phyloP scores from a whole-genome alignment of 352 stramenopile species.

The Phytophthora kernoviae region DNA sequence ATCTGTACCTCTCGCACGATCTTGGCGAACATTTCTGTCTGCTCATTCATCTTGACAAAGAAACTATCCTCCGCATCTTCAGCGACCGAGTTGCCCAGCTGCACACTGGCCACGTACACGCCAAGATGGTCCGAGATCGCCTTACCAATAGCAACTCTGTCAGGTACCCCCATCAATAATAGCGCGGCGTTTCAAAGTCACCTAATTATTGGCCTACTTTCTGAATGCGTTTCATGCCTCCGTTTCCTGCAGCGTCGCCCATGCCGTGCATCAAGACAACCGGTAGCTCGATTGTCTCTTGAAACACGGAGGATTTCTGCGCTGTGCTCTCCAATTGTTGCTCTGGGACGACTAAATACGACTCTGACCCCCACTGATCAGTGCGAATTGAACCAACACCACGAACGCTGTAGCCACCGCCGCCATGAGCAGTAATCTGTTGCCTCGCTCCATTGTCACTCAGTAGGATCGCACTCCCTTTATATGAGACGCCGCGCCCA shows the following conservation, averaged over 20 bases:
- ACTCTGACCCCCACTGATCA: constrained; percentile 45
- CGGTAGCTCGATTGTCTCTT: constrained; percentile 42
- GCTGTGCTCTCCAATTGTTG: constrained; percentile 16
- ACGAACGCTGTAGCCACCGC: constrained; percentile 40
- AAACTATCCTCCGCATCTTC: constrained; percentile 95
- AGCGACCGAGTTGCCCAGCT: constrained; percentile 79
- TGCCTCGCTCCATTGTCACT: constrained; percentile 30
- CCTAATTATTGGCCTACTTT: constrained; percentile 45
- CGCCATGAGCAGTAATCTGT: constrained; percentile 43
- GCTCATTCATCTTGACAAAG: constrained; percentile 92
- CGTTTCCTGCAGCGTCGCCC: constrained; percentile 93
- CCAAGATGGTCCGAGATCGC: constrained; percentile 73
- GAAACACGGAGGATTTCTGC: constrained; percentile 40
- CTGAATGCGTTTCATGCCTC: constrained; percentile 87
- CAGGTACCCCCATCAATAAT: too few species aligned
- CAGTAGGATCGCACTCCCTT: constrained; percentile 6
- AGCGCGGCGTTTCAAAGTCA: too few species aligned
- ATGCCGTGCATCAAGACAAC: constrained; percentile 94
- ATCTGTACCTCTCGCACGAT: constrained; percentile 62
- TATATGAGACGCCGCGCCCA: neutral
- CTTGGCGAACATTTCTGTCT: constrained; percentile 90
- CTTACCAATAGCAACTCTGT: constrained; percentile 32
- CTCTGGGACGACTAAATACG: constrained; percentile 32
- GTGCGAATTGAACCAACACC: constrained; percentile 54
- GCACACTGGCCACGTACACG: constrained; percentile 88